Base-by-base conservation (phyloP, 2,329 filamentous ascomycete species). In the Cordyceps tenuipes region DNA sequence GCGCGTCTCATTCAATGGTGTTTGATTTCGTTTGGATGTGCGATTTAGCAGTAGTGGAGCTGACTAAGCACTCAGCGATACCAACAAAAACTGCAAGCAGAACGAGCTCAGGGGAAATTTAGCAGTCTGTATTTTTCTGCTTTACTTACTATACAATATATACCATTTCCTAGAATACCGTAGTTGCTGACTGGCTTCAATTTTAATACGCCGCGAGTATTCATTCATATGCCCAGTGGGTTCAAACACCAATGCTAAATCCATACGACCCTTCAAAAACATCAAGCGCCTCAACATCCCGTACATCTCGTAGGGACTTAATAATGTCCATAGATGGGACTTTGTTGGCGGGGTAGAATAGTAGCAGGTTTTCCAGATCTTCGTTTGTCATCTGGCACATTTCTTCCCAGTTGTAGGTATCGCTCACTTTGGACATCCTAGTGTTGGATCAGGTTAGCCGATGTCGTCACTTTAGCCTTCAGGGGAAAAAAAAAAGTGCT, bases 341-440 rank as follows among this genome's bases (percentile, higher is more conserved):
- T 59, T 81, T 77, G 63, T 79, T 77, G 0, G 75, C 68, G 0
- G 73, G 74, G 65, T 95, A 97, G 70, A 86, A 92, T n/a, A 79
- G 77, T 43, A 97, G 75, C n/a, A 97, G 77, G 59, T 80, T 82
- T 59, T 89, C 85, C 89, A 97, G 96, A 67, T 92, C 92, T 67
- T 87, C 82, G 55, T 94, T 89, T 21, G 83, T 84, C 81, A 97
- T 85, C 39, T 83, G 82, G 65, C 90, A 92, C 66, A 97, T 82
- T 63, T 97, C 89, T 63, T 95, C 87, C 71, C 95, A 84, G 57
- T 81, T 86, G 79, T 93, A 97, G 41, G 85, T 80, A 66, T 97
- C 91, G 75, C 92, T 97, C 41, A 97, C 90, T 64, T 84, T 87
- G 52, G 86, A 91, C 89, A 97, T 97, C 91, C 89, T 91, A 64